Percentiles rank a stretch among this genome's conserved stretches.
phyloP scores from a whole-genome alignment of 306 rosid species.

The Glycine tomentella region DNA sequence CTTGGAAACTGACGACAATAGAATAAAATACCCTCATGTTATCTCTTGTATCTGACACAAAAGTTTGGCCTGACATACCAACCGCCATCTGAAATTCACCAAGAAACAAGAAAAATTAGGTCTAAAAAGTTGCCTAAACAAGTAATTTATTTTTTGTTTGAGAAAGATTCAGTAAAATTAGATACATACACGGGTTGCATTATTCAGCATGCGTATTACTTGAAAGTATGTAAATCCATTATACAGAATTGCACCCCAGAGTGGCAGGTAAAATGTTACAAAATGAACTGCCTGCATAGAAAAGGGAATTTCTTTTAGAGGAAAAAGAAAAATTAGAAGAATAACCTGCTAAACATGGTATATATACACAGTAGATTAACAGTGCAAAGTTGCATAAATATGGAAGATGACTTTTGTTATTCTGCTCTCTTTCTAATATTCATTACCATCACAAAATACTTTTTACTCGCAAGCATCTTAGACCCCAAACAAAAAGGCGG shows the following conservation, averaged over 20 bases:
- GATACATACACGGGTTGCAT: conserved; percentile 91
- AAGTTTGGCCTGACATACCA: conserved; percentile 80
- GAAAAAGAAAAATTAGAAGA: conserved; percentile 35
- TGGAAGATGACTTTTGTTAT: conserved; percentile 14
- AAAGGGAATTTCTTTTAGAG: conserved; percentile 18
- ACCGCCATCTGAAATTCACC: conserved; percentile 90
- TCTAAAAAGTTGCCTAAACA: conserved; percentile 40
- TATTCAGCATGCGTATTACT: conserved; percentile 97
- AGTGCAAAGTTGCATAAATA: conserved; percentile 30
- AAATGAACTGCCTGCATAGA: conserved; percentile 87
- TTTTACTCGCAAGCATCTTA: too few relatives aligned
- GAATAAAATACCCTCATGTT: conserved; percentile 79
- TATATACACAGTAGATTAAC: not conserved
- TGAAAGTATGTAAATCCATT: conserved; percentile 90
- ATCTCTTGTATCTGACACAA: conserved; percentile 79
- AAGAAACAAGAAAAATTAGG: conserved; percentile 45
- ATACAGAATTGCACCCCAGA: conserved; percentile 99
- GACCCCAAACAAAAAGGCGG: not conserved
- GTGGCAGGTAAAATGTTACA: conserved; percentile 90
- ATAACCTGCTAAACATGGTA: conserved; percentile 29
- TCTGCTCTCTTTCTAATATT: conserved; percentile 5
- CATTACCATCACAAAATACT: too few relatives aligned
- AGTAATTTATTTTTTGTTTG: conserved; percentile 19
- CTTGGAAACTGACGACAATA: conserved; percentile 10
- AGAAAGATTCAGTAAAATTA: conserved; percentile 28